A percentile compares a stretch with the other conserved stretches of the same genome.
Evolutionary conservation across 768 basidiomycete species (phyloP).

Genomic region (Termitomyces eurrhizus): DNA sequence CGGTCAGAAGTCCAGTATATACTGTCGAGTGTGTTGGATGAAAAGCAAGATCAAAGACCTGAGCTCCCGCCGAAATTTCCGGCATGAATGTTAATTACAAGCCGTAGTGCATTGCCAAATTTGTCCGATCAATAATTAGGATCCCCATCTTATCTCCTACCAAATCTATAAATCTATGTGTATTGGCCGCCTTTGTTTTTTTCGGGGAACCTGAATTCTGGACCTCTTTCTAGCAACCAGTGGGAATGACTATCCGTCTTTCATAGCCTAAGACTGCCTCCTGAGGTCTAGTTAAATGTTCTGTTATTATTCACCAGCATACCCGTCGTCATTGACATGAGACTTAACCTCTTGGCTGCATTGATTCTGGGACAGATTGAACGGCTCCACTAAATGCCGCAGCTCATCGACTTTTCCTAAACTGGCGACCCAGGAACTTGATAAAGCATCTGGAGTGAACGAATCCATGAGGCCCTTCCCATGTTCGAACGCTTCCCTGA

Average conservation of each 20-base stretch:
- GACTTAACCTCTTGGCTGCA: not conserved
- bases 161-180: not conserved
- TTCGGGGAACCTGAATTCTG: not conserved
- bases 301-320: not conserved
- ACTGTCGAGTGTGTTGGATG: constrained; percentile 73
- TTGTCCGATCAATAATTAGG: not conserved
- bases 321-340: not conserved
- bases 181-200: too few relatives aligned
- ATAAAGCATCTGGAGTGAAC: not conserved
- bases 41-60: constrained; percentile 89
- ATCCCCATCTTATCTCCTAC: not conserved
- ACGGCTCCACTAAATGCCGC: not conserved
- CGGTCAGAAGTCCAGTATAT: constrained; percentile 76
- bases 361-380: not conserved
- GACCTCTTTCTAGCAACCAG: not conserved
- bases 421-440: not conserved
- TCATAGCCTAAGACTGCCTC: not conserved
- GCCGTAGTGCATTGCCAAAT: not conserved
- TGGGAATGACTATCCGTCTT: not conserved
- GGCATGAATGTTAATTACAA: constrained; percentile 30
- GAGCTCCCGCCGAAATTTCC: constrained; percentile 66
- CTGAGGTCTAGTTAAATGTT: not conserved
- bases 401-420: not conserved
- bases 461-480: not conserved
- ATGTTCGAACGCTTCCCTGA: not conserved